Evolutionary conservation across 2,329 filamentous ascomycete genomes (phyloP), one percentile per base, ranked within the genome.

Genomic region (Colletotrichum scovillei): DNA sequence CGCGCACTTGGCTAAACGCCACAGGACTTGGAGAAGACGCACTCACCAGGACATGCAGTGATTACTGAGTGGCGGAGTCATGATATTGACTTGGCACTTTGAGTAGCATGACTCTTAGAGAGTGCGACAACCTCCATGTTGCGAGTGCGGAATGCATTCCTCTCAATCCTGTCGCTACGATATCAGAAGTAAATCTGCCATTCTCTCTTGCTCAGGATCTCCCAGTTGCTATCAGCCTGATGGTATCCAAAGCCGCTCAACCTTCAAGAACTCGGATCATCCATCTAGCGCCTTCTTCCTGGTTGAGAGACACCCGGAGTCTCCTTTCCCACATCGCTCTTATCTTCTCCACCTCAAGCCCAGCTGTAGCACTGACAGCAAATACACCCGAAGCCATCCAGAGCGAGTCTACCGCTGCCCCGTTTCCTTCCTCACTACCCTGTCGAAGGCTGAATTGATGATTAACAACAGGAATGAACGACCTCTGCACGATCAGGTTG

Each of bases 401-500:
- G 12, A 65, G 9, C 26, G 53, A 52, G 28, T 16, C 16, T 26
- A 22, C 19, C 12, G 8, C 19, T 4, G 24, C 1, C 11, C 8
- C 14, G 12, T 16, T 7, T 14, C 38, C 26, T 24, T 16, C 5
- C 5, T 24, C 16, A 2, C 46, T 6, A 1, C 8, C 19, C 4
- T 30, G 7, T 14, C 22, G 42, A 30, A 64, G 46, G 22, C 53
- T 65, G 2, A 74, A 28, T 8, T 53, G 32, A 30, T 68, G 74
- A 12, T 52, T 67, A 2, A 72, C 14, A 14, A 60, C 49, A 19
- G 74, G 71, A 12, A 74, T 70, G 14, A 67, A 66, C 8, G 74
- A 68, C 16, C 71, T 52, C 3, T 69, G 71, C 32, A 72, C 57
- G 22, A 76, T 62, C 16, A 76, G 28, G 24, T 76, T 77, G 8